Base-by-base conservation (phyloP, 495 filamentous ascomycete genomes). In the Penicillium coffeae region DNA sequence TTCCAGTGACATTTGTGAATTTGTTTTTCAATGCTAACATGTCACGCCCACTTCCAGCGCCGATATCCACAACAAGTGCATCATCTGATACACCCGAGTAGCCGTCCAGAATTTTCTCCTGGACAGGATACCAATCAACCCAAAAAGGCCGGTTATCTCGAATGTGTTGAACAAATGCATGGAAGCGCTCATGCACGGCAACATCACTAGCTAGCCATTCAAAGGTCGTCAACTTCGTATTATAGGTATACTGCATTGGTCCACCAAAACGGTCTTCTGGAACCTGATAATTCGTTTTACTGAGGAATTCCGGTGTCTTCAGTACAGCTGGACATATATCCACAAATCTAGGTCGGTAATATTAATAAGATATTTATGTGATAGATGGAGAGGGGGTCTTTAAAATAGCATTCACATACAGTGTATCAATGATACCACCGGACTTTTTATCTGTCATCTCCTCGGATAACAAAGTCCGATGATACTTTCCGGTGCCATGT, bases 61-160 rank as follows among this genome's bases (percentile, higher is more conserved):
- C 78, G 0, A 80, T 56, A 62, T 82, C 80, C 15, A 81, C 75
- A 0, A 82, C 48, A 7, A 81, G 54, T 1, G 69, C 59, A 8
- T 56, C 47, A 6, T 63, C 42, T 32, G 41, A 16, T 2, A 9
- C 42, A 19, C 38, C 14, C 42, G 21, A 38, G 3, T 45, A 48
- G 13, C 40, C 54, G 41, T 49, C 33, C 19, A 55, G 33, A 8
- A 66, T 21, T 13, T 49, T 50, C 12, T 56, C 46, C 40, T 62
- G 47, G 2, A 64, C 55, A 25, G 62, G 66, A 40, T 63, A 70
- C 63, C 63, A 66, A 13, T 64, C 50, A 12, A 55, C 60, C 63
- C 63, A 66, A 35, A 55, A 43, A 1, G 50, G 30, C 3, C 50
- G 60, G 19, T 36, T 52, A 8, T 42, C 60, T 2, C 58, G 58